phyloP scores from a whole-genome alignment of 169 alveolate species.

The Plasmodium inui region DNA sequence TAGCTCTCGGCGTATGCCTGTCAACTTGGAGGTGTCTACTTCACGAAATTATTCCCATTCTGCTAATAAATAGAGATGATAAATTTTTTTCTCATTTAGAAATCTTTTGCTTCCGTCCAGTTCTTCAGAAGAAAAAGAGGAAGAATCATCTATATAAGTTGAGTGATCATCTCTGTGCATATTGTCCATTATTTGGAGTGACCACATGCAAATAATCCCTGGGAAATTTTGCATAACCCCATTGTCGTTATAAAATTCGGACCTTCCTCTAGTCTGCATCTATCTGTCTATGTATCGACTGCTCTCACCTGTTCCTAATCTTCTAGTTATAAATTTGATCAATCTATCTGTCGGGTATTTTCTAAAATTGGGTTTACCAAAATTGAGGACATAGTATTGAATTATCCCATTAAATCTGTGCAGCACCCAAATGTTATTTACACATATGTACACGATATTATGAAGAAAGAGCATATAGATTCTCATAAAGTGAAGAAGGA shows the following conservation, averaged over 20 bases:
- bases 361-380: neutral
- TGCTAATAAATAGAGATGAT: neutral
- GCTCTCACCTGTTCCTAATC: neutral
- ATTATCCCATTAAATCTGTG: slow-evolving; percentile 1
- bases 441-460: neutral
- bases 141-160: slow-evolving; percentile 7
- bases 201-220: neutral
- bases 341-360: neutral
- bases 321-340: neutral
- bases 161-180: neutral
- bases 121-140: slow-evolving; percentile 15
- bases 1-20: too few relatives aligned
- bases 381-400: neutral
- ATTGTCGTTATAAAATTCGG: neutral
- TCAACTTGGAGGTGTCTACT: too few relatives aligned
- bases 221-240: neutral
- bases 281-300: neutral
- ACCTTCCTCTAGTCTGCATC: neutral
- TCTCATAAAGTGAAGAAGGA: neutral
- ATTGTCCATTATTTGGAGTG: neutral
- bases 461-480: slow-evolving; percentile 12
- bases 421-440: slow-evolving; percentile 12
- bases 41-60: neutral
- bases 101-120: neutral
- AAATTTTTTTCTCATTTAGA: slow-evolving; percentile 7